Conservation (phyloP, 2,329 filamentous ascomycete species). For the Aureobasidium sp. region DNA sequence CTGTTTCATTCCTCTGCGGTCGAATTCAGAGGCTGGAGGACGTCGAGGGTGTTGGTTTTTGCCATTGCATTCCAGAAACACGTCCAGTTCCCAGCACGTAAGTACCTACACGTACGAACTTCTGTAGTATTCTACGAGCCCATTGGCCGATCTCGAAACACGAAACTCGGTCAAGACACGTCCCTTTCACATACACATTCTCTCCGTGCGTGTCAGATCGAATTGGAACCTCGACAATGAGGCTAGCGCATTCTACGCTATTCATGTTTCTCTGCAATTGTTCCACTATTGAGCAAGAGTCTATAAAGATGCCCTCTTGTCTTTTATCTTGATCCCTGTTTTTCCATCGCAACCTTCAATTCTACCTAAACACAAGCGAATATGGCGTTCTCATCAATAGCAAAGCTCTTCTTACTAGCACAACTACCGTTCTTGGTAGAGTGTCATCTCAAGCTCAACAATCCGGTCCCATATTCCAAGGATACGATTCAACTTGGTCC, state of each 20-base stretch:
- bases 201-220: not conserved
- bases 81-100: not conserved
- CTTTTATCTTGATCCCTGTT: not conserved
- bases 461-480: slow-evolving; percentile 58
- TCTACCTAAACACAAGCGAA: not conserved
- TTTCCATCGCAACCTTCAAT: not conserved
- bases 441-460: slow-evolving; percentile 69
- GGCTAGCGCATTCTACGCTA: slow-evolving; percentile 7
- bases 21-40: not conserved
- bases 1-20: not conserved
- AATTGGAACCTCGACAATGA: slow-evolving; percentile 5
- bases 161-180: slow-evolving; percentile 3
- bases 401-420: slow-evolving; percentile 8
- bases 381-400: not conserved
- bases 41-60: not conserved
- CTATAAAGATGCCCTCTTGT: slow-evolving; percentile 1
- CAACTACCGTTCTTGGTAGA: slow-evolving; percentile 36
- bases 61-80: slow-evolving; percentile 1
- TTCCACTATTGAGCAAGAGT: not conserved
- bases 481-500: slow-evolving; percentile 56
- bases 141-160: slow-evolving; percentile 3
- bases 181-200: not conserved
- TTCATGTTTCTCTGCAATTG: not conserved
- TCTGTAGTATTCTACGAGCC: not conserved
- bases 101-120: not conserved